Conservation (phyloP, 1,284 basidiomycete genomes). For the Uromyces viciae-fabae region DNA sequence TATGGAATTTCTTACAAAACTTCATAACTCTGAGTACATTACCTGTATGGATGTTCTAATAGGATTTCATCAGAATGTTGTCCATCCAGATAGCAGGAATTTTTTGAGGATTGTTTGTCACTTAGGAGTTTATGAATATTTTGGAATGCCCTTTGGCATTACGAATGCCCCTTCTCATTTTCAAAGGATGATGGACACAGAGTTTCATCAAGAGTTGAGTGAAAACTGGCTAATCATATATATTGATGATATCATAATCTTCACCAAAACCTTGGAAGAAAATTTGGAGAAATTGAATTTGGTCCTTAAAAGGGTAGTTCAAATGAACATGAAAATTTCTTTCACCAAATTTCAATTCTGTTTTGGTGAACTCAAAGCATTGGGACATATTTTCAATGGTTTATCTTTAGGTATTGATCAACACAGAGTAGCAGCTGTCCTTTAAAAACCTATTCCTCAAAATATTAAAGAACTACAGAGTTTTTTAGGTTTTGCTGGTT, state of each 20-base stretch:
- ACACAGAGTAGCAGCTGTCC: slow-evolving; percentile 9
- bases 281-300: not conserved
- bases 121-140: not conserved
- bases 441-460: not conserved
- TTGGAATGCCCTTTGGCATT: slow-evolving; percentile 17
- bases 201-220: not conserved
- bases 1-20: no score
- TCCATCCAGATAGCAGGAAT: not conserved
- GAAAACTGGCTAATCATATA: not conserved
- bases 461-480: not conserved
- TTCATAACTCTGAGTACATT: not conserved
- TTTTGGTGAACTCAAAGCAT: not conserved
- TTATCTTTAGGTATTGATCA: not conserved
- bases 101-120: not conserved
- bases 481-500: slow-evolving; percentile 14
- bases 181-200: slow-evolving; percentile 8
- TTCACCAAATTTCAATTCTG: not conserved
- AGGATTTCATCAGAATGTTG: not conserved
- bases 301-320: not conserved
- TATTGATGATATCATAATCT: slow-evolving; percentile 21
- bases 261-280: not conserved
- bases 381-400: not conserved
- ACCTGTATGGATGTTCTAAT: not conserved
- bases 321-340: slow-evolving; percentile 18
- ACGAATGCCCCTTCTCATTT: slow-evolving; percentile 19